Evolutionary conservation across 768 basidiomycete genomes (phyloP).

Genomic region (Pisolithus tinctorius): DNA sequence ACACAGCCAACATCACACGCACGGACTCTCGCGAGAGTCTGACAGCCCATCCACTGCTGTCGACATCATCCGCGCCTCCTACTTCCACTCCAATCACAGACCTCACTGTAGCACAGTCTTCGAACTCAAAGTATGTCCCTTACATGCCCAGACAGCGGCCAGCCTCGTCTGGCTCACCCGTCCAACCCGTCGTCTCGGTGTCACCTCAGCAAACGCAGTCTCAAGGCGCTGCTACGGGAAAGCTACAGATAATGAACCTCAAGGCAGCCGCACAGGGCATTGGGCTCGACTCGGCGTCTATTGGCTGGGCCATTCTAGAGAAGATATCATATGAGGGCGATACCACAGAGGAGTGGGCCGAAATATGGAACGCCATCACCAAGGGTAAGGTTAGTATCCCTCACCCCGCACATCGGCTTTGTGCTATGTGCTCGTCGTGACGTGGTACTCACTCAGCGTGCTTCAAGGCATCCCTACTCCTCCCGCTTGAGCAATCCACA

Average conservation of each 20-base stretch:
- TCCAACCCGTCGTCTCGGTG: constrained; percentile 32
- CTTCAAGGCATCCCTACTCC: constrained; percentile 68
- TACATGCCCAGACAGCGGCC: constrained; percentile 72
- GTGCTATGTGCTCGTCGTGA: not conserved
- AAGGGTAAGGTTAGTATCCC: constrained; percentile 55
- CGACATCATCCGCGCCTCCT: constrained; percentile 58
- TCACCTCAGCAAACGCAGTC: constrained; percentile 37
- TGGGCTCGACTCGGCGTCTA: constrained; percentile 54
- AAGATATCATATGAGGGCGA: constrained; percentile 50
- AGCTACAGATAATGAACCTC: constrained; percentile 65
- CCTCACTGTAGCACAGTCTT: not conserved
- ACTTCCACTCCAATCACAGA: constrained; percentile 43
- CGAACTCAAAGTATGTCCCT: constrained; percentile 55
- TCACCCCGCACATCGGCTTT: not conserved
- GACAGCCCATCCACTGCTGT: constrained; percentile 7
- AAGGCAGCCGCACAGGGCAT: constrained; percentile 66
- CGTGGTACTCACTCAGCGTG: not conserved
- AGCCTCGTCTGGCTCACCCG: constrained; percentile 38
- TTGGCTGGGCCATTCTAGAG: constrained; percentile 78
- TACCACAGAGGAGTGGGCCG: constrained; percentile 55
- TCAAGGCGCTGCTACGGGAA: constrained; percentile 57
- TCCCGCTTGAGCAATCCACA: constrained; percentile 60
- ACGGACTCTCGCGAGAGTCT: constrained; percentile 47
- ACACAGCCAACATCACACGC: constrained; percentile 37
- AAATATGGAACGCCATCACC: constrained; percentile 58